phyloP scores from a whole-genome alignment of 2,329 filamentous ascomycete genomes.

The Celoporthe dispersa region DNA sequence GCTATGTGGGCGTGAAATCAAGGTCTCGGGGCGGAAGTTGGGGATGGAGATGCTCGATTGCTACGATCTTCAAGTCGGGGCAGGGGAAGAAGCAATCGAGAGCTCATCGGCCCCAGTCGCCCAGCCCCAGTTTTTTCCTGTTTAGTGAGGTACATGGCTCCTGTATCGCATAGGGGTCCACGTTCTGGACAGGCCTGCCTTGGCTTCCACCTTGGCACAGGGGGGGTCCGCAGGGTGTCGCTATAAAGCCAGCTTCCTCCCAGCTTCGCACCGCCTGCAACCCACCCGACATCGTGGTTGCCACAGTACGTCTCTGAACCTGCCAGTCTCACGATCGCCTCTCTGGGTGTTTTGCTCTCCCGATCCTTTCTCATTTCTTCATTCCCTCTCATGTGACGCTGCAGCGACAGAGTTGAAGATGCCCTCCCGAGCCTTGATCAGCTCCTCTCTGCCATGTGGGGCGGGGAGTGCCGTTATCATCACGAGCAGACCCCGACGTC shows the following conservation, averaged over 20 bases:
- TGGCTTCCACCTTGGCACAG: slow-evolving; percentile 2
- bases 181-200: not conserved
- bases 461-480: not conserved
- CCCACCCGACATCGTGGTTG: not conserved
- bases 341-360: not conserved
- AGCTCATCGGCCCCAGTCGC: not conserved
- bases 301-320: not conserved
- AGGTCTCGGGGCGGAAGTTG: not conserved
- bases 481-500: not conserved
- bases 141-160: not conserved
- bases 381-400: not conserved
- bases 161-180: slow-evolving; percentile 11
- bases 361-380: not conserved
- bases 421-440: not conserved
- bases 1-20: not conserved
- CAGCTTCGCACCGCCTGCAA: not conserved
- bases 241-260: not conserved
- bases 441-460: not conserved
- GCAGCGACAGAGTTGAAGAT: not conserved
- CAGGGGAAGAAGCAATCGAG: not conserved
- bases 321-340: not conserved
- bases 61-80: not conserved
- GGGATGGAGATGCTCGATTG: not conserved
- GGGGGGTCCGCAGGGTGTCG: not conserved
- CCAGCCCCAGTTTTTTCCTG: slow-evolving; percentile 1